phyloP scores from a whole-genome alignment of 352 stramenopile species.

The Phytophthora sansomeana region DNA sequence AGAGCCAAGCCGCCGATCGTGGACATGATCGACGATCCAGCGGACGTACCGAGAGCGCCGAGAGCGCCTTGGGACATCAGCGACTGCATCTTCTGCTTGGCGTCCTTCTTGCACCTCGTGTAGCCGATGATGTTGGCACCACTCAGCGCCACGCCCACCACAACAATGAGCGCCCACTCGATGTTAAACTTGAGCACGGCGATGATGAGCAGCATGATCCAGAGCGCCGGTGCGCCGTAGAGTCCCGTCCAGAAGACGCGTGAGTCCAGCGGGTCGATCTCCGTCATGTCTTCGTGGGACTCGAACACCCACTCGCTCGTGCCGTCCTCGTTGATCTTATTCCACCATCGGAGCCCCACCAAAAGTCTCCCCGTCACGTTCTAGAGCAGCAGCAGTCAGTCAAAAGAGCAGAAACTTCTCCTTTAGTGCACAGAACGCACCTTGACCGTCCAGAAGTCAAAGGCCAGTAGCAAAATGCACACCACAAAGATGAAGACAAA shows the following conservation, averaged over 20 bases:
- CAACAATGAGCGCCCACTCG: constrained; percentile 94
- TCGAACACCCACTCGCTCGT: constrained; percentile 98
- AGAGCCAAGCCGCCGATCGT: constrained; percentile 78
- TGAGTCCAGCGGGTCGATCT: constrained; percentile 90
- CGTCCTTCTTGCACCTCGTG: constrained; percentile 96
- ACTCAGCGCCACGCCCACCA: constrained; percentile 94
- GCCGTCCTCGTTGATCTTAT: constrained; percentile 95
- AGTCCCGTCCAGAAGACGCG: constrained; percentile 96
- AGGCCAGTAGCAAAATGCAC: constrained; percentile 96
- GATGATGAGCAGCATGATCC: constrained; percentile 92
- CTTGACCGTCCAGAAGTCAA: constrained; percentile 99
- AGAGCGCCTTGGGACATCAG: constrained; percentile 83
- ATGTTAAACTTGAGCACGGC: constrained; percentile 95
- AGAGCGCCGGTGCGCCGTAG: constrained; percentile 94
- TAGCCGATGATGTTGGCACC: constrained; percentile 98
- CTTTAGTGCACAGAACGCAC: constrained; percentile 30
- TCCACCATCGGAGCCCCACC: constrained; percentile 98
- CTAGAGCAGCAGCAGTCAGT: constrained; percentile 52
- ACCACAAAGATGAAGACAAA: constrained; percentile 98
- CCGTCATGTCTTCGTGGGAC: constrained; percentile 91
- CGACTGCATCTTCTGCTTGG: constrained; percentile 85
- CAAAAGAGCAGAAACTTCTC: not conserved
- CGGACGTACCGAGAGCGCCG: constrained; percentile 68
- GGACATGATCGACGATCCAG: constrained; percentile 79
- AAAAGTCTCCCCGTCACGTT: constrained; percentile 90